phyloP scores from a whole-genome alignment of 73 alveolate genomes.

The Uronychia binucleata region DNA sequence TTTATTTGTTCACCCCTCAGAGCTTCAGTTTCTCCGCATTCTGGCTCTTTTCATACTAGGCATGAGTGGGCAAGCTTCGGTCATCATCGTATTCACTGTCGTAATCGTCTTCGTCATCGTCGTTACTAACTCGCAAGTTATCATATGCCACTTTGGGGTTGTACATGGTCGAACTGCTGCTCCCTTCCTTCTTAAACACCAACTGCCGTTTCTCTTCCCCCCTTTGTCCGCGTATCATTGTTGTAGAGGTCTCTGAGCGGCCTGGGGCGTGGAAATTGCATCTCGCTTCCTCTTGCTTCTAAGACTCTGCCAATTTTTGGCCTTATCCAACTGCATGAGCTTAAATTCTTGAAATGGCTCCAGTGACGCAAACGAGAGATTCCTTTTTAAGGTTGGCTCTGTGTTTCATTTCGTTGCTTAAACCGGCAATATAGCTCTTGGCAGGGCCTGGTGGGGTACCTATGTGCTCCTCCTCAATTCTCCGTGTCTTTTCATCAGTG shows the following conservation, averaged over 20 bases:
- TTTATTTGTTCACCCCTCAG: too few relatives aligned
- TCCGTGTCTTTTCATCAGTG: not conserved
- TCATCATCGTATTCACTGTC: not conserved
- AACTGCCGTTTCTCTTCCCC: not conserved
- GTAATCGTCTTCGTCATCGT: not conserved
- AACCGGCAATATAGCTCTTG: not conserved
- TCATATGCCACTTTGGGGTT: not conserved
- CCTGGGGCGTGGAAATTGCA: too few relatives aligned
- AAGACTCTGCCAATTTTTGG: not conserved
- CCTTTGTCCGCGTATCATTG: too few relatives aligned
- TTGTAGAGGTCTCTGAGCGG: too few relatives aligned
- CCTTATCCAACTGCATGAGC: not conserved
- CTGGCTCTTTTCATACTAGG: not conserved
- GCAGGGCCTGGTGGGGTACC: not conserved
- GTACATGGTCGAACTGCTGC: not conserved
- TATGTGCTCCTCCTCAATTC: not conserved
- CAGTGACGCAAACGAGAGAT: not conserved
- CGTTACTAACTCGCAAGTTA: not conserved
- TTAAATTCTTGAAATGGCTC: not conserved
- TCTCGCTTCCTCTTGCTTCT: too few relatives aligned
- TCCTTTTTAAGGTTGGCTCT: not conserved
- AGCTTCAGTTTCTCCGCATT: too few relatives aligned
- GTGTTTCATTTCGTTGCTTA: not conserved
- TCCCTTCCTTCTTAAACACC: not conserved
- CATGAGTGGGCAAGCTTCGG: not conserved